Evolutionary conservation across 2,329 filamentous ascomycete species (phyloP).

Genomic region (Penicillium oxalicum): DNA sequence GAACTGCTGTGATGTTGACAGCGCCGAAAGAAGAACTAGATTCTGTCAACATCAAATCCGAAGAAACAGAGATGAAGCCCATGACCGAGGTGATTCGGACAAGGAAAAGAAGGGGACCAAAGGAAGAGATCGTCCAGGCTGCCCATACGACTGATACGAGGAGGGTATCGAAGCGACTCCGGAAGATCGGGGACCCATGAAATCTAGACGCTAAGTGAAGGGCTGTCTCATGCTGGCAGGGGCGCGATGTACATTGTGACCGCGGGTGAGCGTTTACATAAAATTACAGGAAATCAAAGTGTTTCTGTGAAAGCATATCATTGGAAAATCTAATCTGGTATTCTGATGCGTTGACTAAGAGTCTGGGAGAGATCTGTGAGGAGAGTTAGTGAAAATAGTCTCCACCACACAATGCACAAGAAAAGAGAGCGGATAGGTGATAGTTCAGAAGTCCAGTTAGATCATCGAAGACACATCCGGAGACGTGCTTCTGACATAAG

Average conservation of each 20-base stretch:
- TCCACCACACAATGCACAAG: neutral
- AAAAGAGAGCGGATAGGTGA: constrained; percentile 3
- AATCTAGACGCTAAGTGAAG: neutral
- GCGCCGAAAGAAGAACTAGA: constrained; percentile 17
- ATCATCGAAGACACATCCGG: constrained; percentile 60
- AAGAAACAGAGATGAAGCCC: constrained; percentile 14
- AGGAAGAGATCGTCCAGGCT: constrained; percentile 16
- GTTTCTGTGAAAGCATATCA: neutral
- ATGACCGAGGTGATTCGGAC: constrained; percentile 4
- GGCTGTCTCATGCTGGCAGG: neutral
- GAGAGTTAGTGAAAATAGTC: too few species aligned
- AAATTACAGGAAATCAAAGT: neutral
- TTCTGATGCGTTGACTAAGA: too few species aligned
- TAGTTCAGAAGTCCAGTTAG: constrained; percentile 76
- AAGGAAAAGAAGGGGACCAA: constrained; percentile 14
- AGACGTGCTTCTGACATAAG: constrained; percentile 70
- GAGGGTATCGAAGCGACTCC: constrained; percentile 29
- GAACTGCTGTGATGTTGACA: constrained; percentile 23
- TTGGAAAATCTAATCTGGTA: neutral
- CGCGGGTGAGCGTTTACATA: neutral
- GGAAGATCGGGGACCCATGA: neutral
- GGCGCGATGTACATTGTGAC: neutral
- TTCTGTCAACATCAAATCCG: constrained; percentile 13
- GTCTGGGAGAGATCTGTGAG: too few species aligned
- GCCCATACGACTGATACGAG: constrained; percentile 22